Percentiles rank a stretch among this genome's conserved stretches.
Conservation (phyloP, 441 rosid genomes). For the Capsella rubella region DNA sequence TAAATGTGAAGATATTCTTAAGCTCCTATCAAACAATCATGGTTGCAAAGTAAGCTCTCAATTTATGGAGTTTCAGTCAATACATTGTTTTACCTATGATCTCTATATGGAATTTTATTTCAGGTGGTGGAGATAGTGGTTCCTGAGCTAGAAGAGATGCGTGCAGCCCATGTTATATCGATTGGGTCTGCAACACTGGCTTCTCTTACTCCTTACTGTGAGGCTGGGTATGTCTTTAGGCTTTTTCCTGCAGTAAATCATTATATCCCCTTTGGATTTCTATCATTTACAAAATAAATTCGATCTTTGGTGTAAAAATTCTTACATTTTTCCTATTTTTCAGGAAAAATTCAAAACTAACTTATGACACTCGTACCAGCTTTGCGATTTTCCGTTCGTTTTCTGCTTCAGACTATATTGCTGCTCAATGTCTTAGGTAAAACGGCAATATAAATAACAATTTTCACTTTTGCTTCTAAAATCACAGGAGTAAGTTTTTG, state of each 20-base stretch:
- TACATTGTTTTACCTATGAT: constrained; percentile 18
- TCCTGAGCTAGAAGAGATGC: constrained; percentile 90
- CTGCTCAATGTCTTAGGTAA: constrained; percentile 84
- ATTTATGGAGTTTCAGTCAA: background rate
- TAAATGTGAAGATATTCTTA: constrained; percentile 76
- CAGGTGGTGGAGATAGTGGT: constrained; percentile 82
- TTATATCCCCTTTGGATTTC: background rate
- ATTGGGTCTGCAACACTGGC: constrained; percentile 64
- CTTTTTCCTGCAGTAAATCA: constrained; percentile 10
- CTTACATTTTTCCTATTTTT: constrained; percentile 36
- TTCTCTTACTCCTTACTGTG: constrained; percentile 59
- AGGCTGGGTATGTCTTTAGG: constrained; percentile 68
- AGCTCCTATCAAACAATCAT: constrained; percentile 63
- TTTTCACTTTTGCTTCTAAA: constrained; percentile 25
- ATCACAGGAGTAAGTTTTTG: constrained; percentile 2
- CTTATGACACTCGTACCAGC: constrained; percentile 70
- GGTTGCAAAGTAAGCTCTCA: constrained; percentile 74
- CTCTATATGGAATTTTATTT: constrained; percentile 25
- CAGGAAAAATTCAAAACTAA: constrained; percentile 68
- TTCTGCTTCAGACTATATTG: constrained; percentile 77
- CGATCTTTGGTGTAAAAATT: constrained; percentile 24
- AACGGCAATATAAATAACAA: background rate
- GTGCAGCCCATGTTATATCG: constrained; percentile 75
- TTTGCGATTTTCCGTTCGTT: constrained; percentile 78
- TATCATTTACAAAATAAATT: background rate